These are phyloP conservation scores for Colletotrichum sansevieriae DNA, from an alignment of 2,329 filamentous ascomycete genomes.

Conservation along the genomic window DNA sequence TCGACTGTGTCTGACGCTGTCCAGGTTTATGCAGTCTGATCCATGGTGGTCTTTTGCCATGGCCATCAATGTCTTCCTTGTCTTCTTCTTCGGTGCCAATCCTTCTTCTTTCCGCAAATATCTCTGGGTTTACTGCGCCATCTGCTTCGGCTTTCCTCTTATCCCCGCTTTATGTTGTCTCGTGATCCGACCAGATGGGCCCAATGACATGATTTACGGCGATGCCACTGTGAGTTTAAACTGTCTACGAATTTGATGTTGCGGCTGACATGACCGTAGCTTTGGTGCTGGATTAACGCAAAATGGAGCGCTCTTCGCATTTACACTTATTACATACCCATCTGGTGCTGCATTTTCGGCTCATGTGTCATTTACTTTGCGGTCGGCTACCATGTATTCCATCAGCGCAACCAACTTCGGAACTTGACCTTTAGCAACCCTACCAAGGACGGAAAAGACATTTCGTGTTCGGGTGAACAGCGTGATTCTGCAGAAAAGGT, in stretches of 20 bases:
- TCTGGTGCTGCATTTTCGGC: constrained; percentile 70
- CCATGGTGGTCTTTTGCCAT: constrained; percentile 85
- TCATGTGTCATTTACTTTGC: constrained; percentile 68
- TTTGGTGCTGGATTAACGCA: constrained; percentile 73
- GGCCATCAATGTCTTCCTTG: constrained; percentile 84
- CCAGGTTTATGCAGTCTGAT: constrained; percentile 82
- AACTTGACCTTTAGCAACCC: constrained; percentile 65
- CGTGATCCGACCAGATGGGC: constrained; percentile 56
- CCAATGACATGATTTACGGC: constrained; percentile 58
- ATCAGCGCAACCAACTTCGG: constrained; percentile 66
- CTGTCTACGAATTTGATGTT: too few relatives aligned
- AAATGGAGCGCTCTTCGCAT: constrained; percentile 69
- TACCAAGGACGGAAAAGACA: constrained; percentile 51
- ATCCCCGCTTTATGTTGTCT: constrained; percentile 76
- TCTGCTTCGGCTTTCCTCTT: constrained; percentile 80
- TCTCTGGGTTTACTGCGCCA: constrained; percentile 76
- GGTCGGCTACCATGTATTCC: constrained; percentile 72
- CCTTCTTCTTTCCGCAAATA: constrained; percentile 79
- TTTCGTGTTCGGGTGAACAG: constrained; percentile 45
- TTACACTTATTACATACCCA: constrained; percentile 72
- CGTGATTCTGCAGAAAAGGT: constrained; percentile 52
- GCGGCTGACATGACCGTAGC: constrained; percentile 51
- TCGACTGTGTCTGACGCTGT: constrained; percentile 8
- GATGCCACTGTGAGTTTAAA: constrained; percentile 65
- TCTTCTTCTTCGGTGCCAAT: constrained; percentile 71